Evolutionary conservation across 176 grass and related monocot genomes (phyloP), one percentile per base, ranked within the genome.

Genomic region (Zea luxurians): DNA sequence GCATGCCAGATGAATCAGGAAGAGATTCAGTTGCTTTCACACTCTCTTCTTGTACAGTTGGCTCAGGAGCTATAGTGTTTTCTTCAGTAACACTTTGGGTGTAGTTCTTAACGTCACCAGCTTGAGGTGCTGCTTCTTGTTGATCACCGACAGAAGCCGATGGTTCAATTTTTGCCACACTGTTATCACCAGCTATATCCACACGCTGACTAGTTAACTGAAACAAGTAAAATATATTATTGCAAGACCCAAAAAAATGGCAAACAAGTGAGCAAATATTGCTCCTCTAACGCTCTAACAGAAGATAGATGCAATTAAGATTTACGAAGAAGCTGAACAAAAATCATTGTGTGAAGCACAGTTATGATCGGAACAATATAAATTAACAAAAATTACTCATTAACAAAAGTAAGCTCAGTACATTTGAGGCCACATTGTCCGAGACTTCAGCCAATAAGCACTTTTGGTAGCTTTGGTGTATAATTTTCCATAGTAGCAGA

Each of bases 1-100:
- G 91, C 89, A 91, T 92, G 60, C 83, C 77, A 73, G 89, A 82
- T 57, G 83, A 73, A 88, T 84, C 72, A 61, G 65, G 55, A 78
- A 80, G 53, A 55, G 61, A 71, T 73, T 91, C 78, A 43, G 10
- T 55, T 66, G 73, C 64, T 18, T 13, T 37, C 27, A 17, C 78
- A 50, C 34, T 52, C 74, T 61, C 79, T 71, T 43, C 83, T 81
- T 83, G 77, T 66, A 47, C 58, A 67, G 57, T 46, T 81, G 73
- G 48, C 9, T 79, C 35, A 17, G 70, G 9, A 80, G 85, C 70
- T 80, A 66, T n/a, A 74, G 21, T 53, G 48, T 64, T 64, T 78
- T 86, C 83, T 80, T 88, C 75, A 18, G 48, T 60, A 75, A 82
- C 64, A 84, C 13, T 67, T 57, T 80, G 82, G 70, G 70, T 69